These are phyloP conservation scores for Xenoacremonium recifei DNA, from an alignment of 2,329 filamentous ascomycete genomes.

Conservation along the genomic window DNA sequence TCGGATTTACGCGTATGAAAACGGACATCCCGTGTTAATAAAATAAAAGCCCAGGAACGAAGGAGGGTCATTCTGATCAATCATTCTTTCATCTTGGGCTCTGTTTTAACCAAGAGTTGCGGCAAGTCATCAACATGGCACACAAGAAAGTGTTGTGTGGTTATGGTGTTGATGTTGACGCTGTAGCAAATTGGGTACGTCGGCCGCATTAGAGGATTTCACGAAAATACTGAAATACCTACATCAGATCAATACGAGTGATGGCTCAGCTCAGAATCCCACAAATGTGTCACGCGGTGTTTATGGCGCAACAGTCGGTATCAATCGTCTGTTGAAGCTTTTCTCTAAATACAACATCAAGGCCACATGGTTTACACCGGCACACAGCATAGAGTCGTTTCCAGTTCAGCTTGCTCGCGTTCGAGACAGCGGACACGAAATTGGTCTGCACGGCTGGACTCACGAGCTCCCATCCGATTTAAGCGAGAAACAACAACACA, in stretches of 20 bases:
- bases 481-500: neutral
- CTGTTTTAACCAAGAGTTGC: too few relatives aligned
- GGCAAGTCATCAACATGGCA: neutral
- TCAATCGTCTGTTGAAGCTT: neutral
- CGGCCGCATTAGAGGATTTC: too few relatives aligned
- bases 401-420: neutral
- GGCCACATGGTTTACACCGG: neutral
- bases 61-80: too few relatives aligned
- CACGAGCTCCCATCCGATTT: neutral
- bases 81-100: too few relatives aligned
- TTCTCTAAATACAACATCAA: neutral
- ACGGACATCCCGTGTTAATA: too few relatives aligned
- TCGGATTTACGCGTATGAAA: too few relatives aligned
- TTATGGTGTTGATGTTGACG: neutral
- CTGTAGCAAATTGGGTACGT: too few relatives aligned
- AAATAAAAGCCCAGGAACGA: too few relatives aligned
- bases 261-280: neutral
- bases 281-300: neutral
- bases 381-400: neutral
- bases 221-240: too few relatives aligned
- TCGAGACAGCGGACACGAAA: neutral
- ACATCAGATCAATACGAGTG: neutral
- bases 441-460: neutral
- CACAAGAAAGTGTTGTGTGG: neutral
- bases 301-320: neutral